Evolutionary conservation across 163 green algal species (phyloP), one percentile per base, ranked within the genome.

Genomic region (Chloromonas sp.): DNA sequence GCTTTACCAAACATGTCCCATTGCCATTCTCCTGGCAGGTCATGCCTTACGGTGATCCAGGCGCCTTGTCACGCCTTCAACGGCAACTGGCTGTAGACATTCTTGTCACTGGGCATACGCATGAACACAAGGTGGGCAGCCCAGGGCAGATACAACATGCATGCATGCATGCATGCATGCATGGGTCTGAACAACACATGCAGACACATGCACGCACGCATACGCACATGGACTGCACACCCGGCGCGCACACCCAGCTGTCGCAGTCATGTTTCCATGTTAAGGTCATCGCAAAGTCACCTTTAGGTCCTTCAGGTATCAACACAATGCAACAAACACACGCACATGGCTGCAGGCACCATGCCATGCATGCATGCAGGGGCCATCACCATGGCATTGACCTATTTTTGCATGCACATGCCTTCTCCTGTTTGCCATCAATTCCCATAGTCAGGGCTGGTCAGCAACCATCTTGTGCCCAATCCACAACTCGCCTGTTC

Each of bases 11-110:
- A 36, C 36, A 36, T 36, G 36, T 36, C 36, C 36, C 36, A 36
- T 36, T 36, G 36, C 36, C 36, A 36, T 36, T 36, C 36, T 36
- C 36, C 8, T 76, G 66, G 66, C 66, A 96, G 92, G 92, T 99
- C 36, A 90, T 99, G 60, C 97, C 97, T 0, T 96, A 91, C 88
- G 95, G 94, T 57, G 92, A 98, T 89, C 86, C 91, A 0, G 92
- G 96, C 0, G 90, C 94, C 1, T 88, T 98, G 71, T 93, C 91
- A 1, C 89, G 95, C 13, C 85, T 98, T 82, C 93, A 98, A 85
- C 87, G 97, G 78, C 92, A 95, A 84, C 84, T 99, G 82, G 92
- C 94, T 71, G 94, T 94, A 0, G 97, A 99, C 88, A 96, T 99
- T 71, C 91, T 99, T 15, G 87, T 99, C 1, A 96, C 93, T 0